Evolutionary conservation across 2,329 filamentous ascomycete species (phyloP), one percentile per base, ranked within the genome.

Genomic region (Akanthomyces uredinophilus): DNA sequence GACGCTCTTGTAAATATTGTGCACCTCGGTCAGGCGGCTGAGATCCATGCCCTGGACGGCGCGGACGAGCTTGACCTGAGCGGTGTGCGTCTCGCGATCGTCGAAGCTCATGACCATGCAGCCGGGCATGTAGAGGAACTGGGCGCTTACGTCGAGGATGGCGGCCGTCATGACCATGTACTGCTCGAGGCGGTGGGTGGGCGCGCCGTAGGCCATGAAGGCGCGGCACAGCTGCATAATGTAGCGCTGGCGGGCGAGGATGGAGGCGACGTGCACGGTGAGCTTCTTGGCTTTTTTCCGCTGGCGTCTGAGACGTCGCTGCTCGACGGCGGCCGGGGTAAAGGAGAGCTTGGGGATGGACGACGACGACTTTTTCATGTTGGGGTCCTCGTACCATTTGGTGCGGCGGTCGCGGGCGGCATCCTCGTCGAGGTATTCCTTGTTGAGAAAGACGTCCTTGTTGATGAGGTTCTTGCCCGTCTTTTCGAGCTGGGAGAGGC

Each of bases 31-130:
- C 4, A 62, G 53, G 24, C 53, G 51, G 46, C 52, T 39, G 10
- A 62, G 53, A 39, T 62, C 60, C 27, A 62, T 62, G 53, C 53
- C 60, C 29, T 62, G 60, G 5, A 50, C 37, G 29, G 53, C 11
- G 32, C 60, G 60, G 2, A 62, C 53, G 14, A 62, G 52, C 53
- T 62, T 62, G 32, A 62, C 53, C 46, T 62, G 52, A 14, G 52
- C 53, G 1, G 60, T 58, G 24, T 58, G 60, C 44, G 60, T 62
- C 8, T 24, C 32, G 44, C 27, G 14, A 44, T 62, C 60, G 53
- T 62, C 60, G 37, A 62, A 62, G 35, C 46, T 51, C 52, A 62
- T 57, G 46, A 62, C 27, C 60, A 62, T 62, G 52, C 60, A 62
- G 43, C 52, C 44, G 13, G 60, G 60, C 52, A 62, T 56, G 60